A percentile compares a stretch with the other conserved stretches of the same genome.
phyloP scores from a whole-genome alignment of 345 rosid genomes.

The Durio zibethinus region DNA sequence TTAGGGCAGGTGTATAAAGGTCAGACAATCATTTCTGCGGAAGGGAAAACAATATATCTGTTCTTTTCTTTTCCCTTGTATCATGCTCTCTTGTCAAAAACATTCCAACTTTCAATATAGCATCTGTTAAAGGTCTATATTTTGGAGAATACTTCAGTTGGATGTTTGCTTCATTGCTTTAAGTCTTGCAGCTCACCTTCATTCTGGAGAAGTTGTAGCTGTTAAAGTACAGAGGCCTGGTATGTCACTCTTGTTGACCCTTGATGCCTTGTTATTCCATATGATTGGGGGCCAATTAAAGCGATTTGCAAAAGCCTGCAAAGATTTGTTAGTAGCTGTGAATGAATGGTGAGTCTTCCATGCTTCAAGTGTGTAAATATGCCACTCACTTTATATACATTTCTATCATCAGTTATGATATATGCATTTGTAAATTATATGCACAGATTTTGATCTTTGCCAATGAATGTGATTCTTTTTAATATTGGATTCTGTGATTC shows the following conservation, averaged over 20 bases:
- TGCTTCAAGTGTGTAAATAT: conserved; percentile 2
- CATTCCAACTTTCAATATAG: background rate
- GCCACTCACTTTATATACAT: background rate
- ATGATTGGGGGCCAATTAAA: conserved; percentile 96
- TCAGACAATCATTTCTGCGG: conserved; percentile 30
- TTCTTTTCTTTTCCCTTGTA: background rate
- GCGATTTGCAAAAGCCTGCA: conserved; percentile 87
- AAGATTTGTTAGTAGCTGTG: conserved; percentile 85
- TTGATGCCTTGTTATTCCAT: conserved; percentile 85
- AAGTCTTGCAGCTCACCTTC: conserved; percentile 92
- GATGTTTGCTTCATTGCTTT: conserved; percentile 30
- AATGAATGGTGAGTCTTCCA: conserved; percentile 76
- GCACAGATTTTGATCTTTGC: background rate
- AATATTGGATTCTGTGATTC: background rate
- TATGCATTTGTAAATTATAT: background rate
- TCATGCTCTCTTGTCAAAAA: background rate
- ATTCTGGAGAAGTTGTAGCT: conserved; percentile 94
- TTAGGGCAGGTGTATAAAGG: conserved; percentile 99
- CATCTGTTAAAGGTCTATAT: background rate
- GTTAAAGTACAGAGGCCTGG: conserved; percentile 99
- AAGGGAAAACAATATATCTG: background rate
- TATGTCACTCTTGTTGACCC: conserved; percentile 70
- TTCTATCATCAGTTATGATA: background rate
- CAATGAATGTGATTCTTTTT: background rate
- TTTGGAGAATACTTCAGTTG: conserved; percentile 19